Evolutionary conservation across 2,329 filamentous ascomycete species (phyloP), one percentile per base, ranked within the genome.

Genomic region (Colletotrichum spinosum): DNA sequence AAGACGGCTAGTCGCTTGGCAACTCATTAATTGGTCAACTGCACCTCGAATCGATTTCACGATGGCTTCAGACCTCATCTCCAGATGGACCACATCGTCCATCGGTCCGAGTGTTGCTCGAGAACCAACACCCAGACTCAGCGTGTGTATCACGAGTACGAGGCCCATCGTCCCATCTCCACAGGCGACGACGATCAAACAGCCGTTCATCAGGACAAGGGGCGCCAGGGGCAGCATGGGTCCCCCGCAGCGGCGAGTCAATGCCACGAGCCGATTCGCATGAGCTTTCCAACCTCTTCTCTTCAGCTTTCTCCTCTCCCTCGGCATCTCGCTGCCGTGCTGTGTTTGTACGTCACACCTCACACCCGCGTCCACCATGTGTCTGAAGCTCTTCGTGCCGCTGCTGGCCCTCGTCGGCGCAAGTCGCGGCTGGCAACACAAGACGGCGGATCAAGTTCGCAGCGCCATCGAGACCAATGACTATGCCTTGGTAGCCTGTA

Each of bases 401-500:
- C 11, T 65, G 25, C 52, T 65, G 46, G 62, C 62, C 15, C 52
- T 65, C 2, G 48, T 48, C 10, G 52, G 62, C 51, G 13, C 46
- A 25, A 34, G 62, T 8, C 7, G 25, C 15, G 52, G 58, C 3
- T 65, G 62, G 62, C 46, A 65, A 13, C 62, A 65, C 62, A 65
- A 62, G 46, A 56, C 58, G 1, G 57, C 52, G 15, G 25, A 46
- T 37, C 34, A 62, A n/a, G 57, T 62, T 12, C 62, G 58, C 6
- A 41, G 62, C 38, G 62, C 52, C 39, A 60, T 65, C 35, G 53
- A 48, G 15, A 44, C 52, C 8, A 70, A 70, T 12, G 72, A 73
- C 3, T 67, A 69, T 15, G 72, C 71, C 2, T 63, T 78, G 12
- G 68, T 76, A 42, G 76, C 76, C 13, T 78, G 77, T 78, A 69